Conservation (phyloP, 2,329 filamentous ascomycete species). For the Talaromyces sp. region DNA sequence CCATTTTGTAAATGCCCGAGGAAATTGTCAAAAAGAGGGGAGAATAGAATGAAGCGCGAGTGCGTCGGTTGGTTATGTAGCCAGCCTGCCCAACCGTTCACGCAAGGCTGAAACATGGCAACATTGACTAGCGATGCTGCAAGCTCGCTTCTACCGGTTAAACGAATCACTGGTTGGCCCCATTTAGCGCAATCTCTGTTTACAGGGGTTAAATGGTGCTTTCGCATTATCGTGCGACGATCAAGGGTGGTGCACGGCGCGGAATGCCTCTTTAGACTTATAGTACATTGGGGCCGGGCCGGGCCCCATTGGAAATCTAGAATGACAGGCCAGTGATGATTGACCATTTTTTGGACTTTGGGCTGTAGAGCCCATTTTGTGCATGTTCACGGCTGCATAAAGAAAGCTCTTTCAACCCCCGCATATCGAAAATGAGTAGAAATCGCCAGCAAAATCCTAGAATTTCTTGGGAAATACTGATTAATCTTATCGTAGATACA, state of each 20-base stretch:
- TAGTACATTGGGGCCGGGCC: background rate
- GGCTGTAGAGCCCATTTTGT: no score
- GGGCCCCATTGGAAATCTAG: background rate
- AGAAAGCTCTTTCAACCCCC: background rate
- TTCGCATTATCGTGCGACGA: background rate
- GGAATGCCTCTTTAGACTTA: background rate
- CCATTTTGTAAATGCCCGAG: background rate
- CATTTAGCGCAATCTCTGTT: background rate
- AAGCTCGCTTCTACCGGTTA: background rate
- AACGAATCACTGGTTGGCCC: background rate
- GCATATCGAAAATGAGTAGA: background rate
- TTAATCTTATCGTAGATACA: slow-evolving; percentile 11
- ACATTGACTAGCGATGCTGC: background rate
- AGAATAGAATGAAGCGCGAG: background rate
- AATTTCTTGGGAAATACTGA: slow-evolving; percentile 16
- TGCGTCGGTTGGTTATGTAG: background rate
- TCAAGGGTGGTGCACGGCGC: background rate
- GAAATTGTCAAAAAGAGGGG: background rate
- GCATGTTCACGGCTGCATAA: background rate
- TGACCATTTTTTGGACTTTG: background rate
- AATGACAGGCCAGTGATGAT: background rate
- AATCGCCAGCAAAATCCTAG: background rate
- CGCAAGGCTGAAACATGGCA: background rate
- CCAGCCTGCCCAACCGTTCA: background rate
- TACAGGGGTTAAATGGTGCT: background rate